Conservation (phyloP, 129 eudicot genomes). For the Dittrichia graveolens region DNA sequence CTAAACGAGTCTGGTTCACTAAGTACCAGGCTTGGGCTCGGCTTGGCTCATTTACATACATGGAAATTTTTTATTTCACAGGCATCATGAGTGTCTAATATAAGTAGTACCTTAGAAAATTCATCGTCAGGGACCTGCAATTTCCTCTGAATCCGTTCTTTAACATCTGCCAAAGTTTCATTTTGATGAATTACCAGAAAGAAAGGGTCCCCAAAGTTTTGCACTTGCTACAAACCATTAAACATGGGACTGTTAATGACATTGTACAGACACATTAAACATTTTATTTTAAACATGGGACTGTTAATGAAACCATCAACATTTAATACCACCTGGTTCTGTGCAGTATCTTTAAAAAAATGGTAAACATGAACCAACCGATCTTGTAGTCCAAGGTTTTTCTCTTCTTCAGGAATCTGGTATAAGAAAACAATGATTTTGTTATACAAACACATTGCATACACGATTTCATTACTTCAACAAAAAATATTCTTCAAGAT, state of each 20-base stretch:
- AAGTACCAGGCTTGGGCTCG: too few species aligned
- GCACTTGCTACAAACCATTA: conserved; percentile 62
- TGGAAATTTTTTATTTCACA: neutral
- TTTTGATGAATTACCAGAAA: conserved; percentile 80
- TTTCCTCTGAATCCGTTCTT: conserved; percentile 77
- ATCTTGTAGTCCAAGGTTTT: conserved; percentile 70
- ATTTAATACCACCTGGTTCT: conserved; percentile 76
- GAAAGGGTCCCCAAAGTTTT: conserved; percentile 94
- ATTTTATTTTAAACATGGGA: neutral
- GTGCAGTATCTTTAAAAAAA: conserved; percentile 86
- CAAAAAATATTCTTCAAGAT: neutral
- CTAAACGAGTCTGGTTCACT: too few species aligned
- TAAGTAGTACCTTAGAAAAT: conserved; percentile 65
- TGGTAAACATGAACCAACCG: conserved; percentile 96
- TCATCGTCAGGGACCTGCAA: conserved; percentile 91
- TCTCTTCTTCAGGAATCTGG: conserved; percentile 97
- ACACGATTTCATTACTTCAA: too few species aligned
- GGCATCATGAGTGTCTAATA: neutral
- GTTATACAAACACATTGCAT: too few species aligned
- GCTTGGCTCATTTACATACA: too few species aligned
- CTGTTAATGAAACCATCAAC: neutral
- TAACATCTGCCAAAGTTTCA: conserved; percentile 85
- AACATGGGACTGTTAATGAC: conserved; percentile 5
- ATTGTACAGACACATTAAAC: neutral
- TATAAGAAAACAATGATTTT: neutral